phyloP scores from a whole-genome alignment of 768 basidiomycete genomes.

The Kwoniella botswanensis region DNA sequence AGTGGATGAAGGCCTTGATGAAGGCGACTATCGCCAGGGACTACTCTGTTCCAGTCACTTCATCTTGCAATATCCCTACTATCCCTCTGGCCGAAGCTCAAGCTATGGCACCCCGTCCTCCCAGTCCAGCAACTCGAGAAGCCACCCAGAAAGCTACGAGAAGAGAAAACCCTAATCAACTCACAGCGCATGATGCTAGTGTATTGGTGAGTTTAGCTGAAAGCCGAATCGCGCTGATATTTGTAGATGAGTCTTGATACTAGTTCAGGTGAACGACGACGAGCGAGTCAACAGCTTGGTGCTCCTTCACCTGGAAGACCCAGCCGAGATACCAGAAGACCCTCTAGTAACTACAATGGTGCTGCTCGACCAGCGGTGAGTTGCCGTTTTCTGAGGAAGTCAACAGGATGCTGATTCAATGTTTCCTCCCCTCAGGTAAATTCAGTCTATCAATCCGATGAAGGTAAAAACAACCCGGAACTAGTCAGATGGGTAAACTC shows the following conservation, averaged over 20 bases:
- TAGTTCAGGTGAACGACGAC: conserved; percentile 28
- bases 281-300: conserved; percentile 24
- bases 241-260: conserved; percentile 41
- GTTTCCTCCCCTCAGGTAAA: conserved; percentile 12
- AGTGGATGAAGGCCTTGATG: conserved; percentile 99
- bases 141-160: conserved; percentile 86
- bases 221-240: conserved; percentile 1
- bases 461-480: conserved; percentile 58
- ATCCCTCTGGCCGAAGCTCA: conserved; percentile 94
- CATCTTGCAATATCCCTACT: conserved; percentile 94
- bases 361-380: conserved; percentile 15
- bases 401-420: background rate
- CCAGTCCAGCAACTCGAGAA: conserved; percentile 83
- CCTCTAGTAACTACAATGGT: conserved; percentile 20
- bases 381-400: background rate
- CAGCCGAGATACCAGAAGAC: conserved; percentile 28
- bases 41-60: conserved; percentile 90
- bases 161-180: conserved; percentile 80
- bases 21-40: conserved; percentile 96
- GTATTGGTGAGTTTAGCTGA: conserved; percentile 34
- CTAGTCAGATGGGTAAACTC: conserved; percentile 84
- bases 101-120: conserved; percentile 94
- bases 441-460: conserved; percentile 59
- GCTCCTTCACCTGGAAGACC: conserved; percentile 23
- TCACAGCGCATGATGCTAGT: conserved; percentile 60